Base-by-base conservation (phyloP, 768 basidiomycete genomes). In the Boletus edulis region DNA sequence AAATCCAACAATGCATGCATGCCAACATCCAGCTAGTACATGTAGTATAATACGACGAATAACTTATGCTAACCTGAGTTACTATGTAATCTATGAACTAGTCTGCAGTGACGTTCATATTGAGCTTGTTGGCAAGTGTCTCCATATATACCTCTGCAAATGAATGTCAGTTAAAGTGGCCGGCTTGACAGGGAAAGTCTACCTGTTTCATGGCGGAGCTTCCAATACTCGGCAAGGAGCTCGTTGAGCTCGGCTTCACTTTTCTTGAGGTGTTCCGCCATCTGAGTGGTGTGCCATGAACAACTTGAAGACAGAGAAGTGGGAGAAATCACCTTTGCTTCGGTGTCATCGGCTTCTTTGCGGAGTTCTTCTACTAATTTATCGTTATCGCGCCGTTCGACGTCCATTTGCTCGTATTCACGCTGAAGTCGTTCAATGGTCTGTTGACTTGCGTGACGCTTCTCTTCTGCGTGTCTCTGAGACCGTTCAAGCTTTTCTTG, bases 221-320 rank as follows among this genome's bases (percentile, higher is more conserved):
- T 84, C 85, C 87, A 91, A 68, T 96, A 94, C 67, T 93, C 92
- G 10, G 81, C 74, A 39, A 97, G 76, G 18, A 97, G 76, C 53
- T 89, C 85, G 59, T 86, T 85, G n/a, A 95, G 75, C 66, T 94
- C 91, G 8, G 71, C 73, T 70, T 94, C 90, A 61, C 84, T 91
- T 55, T 76, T 76, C 66, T 81, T 85, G 51, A 91, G 72, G 62
- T 91, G 89, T 45, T 90, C 87, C 2, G 81, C 75, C 79, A 88
- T 92, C 90, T 93, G 60, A 46, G 40, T n/a, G 38, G 15, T 41
- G 38, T 5, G 34, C 4, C 8, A 37, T 31, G 24, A 40, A 34
- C 55, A 17, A 24, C 22, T 24, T 24, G 22, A 24, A 22, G 41
- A 32, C 24, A 24, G 10, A 49, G 18, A 37, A 6, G 49, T 18